phyloP scores from a whole-genome alignment of 2,329 filamentous ascomycete genomes.

The Aureobasidium namibiae region DNA sequence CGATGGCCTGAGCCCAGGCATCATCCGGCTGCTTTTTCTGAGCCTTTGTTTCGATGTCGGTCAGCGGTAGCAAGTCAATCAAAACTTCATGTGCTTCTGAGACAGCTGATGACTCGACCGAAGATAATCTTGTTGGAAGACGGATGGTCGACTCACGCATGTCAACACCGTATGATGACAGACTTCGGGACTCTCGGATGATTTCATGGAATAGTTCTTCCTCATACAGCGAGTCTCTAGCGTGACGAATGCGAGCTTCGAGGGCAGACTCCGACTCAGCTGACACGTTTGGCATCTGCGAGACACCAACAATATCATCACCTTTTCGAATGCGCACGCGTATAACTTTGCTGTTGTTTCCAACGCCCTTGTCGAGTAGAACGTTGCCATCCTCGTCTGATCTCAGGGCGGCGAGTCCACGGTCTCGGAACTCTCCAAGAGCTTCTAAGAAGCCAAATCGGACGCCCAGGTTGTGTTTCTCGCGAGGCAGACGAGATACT shows the following conservation, averaged over 20 bases:
- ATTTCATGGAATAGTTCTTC: slow-evolving; percentile 90
- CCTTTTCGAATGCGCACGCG: slow-evolving; percentile 57
- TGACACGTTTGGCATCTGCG: slow-evolving; percentile 27
- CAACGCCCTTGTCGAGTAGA: slow-evolving; percentile 59
- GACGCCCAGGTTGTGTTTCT: slow-evolving; percentile 69
- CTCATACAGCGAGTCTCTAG: slow-evolving; percentile 70
- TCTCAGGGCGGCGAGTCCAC: slow-evolving; percentile 72
- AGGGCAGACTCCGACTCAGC: slow-evolving; percentile 49
- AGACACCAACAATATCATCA: slow-evolving; percentile 51
- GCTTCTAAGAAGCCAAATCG: slow-evolving; percentile 82
- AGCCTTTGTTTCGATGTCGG: slow-evolving; percentile 22
- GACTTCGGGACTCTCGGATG: slow-evolving; percentile 65
- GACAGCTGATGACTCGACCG: not conserved
- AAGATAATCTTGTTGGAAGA: slow-evolving; percentile 19
- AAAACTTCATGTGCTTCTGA: slow-evolving; percentile 12
- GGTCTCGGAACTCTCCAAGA: slow-evolving; percentile 51
- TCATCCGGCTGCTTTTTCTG: slow-evolving; percentile 25
- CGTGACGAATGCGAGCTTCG: slow-evolving; percentile 62
- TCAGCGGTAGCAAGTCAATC: slow-evolving; percentile 60
- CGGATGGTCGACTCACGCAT: slow-evolving; percentile 43
- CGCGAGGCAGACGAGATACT: slow-evolving; percentile 65
- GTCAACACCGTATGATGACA: slow-evolving; percentile 63
- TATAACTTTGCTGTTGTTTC: slow-evolving; percentile 50
- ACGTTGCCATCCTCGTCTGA: slow-evolving; percentile 68
- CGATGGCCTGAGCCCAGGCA: slow-evolving; percentile 55